Percentiles rank a stretch among this genome's conserved stretches.
phyloP scores from a whole-genome alignment of 768 basidiomycete genomes.

The Wakefieldia striispora region DNA sequence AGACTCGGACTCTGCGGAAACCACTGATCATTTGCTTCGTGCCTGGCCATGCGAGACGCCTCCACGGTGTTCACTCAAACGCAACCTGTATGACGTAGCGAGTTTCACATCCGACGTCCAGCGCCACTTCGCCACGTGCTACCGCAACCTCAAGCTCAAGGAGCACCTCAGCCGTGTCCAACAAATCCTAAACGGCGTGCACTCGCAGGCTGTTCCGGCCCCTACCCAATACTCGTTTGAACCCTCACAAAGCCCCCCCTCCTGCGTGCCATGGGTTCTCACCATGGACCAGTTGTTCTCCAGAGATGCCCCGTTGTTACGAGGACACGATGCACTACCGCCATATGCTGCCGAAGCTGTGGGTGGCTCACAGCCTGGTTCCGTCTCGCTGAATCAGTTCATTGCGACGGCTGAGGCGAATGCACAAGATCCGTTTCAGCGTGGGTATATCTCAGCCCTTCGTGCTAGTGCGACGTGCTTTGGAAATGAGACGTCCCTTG shows the following conservation, averaged over 20 bases:
- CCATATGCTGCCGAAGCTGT: not conserved
- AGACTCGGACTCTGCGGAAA: not conserved
- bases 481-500: not conserved
- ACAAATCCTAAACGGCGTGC: not conserved
- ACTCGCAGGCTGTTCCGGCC: not conserved
- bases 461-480: conserved; percentile 7
- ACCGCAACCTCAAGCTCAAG: conserved; percentile 13
- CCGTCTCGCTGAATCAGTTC: conserved; percentile 1
- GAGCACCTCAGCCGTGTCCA: conserved; percentile 15
- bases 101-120: not conserved
- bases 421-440: conserved; percentile 12
- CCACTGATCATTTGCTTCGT: not conserved
- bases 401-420: not conserved
- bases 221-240: conserved; percentile 6
- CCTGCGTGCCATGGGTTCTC: not conserved
- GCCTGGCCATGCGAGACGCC: conserved; percentile 23
- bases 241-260: not conserved
- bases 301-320: conserved; percentile 4
- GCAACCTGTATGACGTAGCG: conserved; percentile 2
- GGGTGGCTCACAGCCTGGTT: not conserved
- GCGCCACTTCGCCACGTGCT: conserved; percentile 14
- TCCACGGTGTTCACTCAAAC: not conserved
- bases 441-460: conserved; percentile 9
- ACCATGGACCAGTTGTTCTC: conserved; percentile 1
- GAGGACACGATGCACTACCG: not conserved